These are phyloP conservation scores for Aristolochia californica DNA, from an alignment of 164 flowering plant species.

Conservation along the genomic window DNA sequence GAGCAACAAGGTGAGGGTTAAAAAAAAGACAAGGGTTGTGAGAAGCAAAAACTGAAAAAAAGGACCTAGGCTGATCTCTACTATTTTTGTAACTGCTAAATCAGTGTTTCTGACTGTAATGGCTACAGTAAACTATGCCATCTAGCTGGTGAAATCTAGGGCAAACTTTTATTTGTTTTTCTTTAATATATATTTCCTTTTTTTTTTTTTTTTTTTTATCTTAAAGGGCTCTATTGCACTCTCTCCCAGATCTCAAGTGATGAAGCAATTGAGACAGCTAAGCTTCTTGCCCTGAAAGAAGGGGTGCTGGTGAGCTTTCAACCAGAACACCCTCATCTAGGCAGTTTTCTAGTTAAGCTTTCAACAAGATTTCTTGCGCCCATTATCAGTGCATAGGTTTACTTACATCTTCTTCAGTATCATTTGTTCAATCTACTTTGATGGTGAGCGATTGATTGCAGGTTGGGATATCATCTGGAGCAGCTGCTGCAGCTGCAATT, in stretches of 20 bases:
- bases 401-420: no score
- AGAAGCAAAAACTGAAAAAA: no score
- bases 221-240: neutral
- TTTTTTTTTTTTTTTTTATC: no score
- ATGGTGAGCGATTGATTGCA: conserved; percentile 2
- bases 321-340: neutral
- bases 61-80: no score
- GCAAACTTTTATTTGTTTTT: neutral
- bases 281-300: conserved; percentile 17
- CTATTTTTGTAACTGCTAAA: no score
- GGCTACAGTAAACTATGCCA: no score
- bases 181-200: no score
- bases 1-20: no score
- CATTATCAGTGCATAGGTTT: neutral
- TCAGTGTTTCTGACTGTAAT: no score
- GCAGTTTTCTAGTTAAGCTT: neutral
- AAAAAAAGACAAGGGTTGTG: neutral
- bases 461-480: conserved; percentile 23
- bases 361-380: neutral
- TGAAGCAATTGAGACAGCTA: conserved; percentile 26
- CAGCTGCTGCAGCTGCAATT: conserved; percentile 21
- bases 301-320: conserved; percentile 20
- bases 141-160: no score
- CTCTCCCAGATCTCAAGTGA: conserved; percentile 21
- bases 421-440: neutral